These are phyloP conservation scores for Mycena haematopus DNA, from an alignment of 768 basidiomycete genomes.

Conservation along the genomic window DNA sequence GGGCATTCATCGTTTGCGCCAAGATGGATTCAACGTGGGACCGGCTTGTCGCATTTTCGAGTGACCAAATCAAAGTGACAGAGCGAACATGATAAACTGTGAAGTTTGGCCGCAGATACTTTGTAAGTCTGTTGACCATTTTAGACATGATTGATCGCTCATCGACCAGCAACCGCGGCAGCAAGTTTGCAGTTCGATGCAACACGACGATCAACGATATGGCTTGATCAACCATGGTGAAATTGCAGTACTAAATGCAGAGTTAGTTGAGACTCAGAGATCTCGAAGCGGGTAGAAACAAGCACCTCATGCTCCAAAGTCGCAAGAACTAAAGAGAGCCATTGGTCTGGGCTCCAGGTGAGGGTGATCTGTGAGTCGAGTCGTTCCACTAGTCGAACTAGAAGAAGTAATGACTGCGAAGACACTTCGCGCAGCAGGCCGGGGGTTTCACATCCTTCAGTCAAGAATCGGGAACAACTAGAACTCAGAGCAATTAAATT, in stretches of 20 bases:
- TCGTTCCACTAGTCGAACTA: conserved; percentile 56
- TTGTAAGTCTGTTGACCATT: conserved; percentile 73
- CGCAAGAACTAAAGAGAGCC: conserved; percentile 64
- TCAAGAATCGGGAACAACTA: conserved; percentile 48
- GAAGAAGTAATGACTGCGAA: conserved; percentile 55
- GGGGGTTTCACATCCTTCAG: conserved; percentile 39
- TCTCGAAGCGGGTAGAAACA: background rate
- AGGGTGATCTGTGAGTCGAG: conserved; percentile 48
- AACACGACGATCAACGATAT: conserved; percentile 63
- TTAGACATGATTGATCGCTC: conserved; percentile 60
- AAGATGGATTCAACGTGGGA: conserved; percentile 82
- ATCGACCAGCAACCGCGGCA: conserved; percentile 62
- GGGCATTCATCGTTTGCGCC: conserved; percentile 70
- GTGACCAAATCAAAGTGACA: conserved; percentile 81
- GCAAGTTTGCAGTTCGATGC: conserved; percentile 54
- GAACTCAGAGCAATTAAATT: conserved; percentile 55
- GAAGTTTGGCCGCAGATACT: conserved; percentile 71
- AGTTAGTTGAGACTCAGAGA: conserved; percentile 21
- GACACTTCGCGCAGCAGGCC: conserved; percentile 54
- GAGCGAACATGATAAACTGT: conserved; percentile 82
- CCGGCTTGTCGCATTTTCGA: conserved; percentile 62
- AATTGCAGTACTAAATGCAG: conserved; percentile 58
- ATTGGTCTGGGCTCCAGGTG: conserved; percentile 67
- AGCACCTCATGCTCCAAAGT: conserved; percentile 62
- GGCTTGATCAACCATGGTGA: conserved; percentile 70